These are phyloP conservation scores for Zymoseptoria pseudotritici DNA, from an alignment of 2,329 filamentous ascomycete genomes.

Conservation along the genomic window DNA sequence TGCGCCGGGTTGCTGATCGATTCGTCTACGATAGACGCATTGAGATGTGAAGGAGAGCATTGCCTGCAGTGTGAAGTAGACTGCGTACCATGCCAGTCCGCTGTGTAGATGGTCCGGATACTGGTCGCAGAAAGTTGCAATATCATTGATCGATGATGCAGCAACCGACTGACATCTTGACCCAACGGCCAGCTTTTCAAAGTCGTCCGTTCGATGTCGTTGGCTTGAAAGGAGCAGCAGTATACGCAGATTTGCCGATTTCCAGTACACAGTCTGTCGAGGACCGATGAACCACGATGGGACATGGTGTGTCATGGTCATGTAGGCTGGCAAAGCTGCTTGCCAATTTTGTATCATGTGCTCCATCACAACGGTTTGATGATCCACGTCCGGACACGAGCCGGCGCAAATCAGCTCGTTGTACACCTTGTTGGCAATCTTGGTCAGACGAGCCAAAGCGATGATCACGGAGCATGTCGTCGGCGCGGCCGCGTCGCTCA, in stretches of 20 bases:
- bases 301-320: constrained; percentile 7
- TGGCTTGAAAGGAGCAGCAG: constrained; percentile 13
- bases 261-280: constrained; percentile 16
- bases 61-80: constrained; percentile 17
- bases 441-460: constrained; percentile 13
- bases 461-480: constrained; percentile 15
- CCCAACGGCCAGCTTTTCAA: constrained; percentile 11
- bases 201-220: constrained; percentile 9
- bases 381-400: constrained; percentile 9
- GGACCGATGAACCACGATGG: constrained; percentile 18
- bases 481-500: constrained; percentile 8
- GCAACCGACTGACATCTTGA: constrained; percentile 11
- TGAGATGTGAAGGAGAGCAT: constrained; percentile 8
- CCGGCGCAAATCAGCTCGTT: constrained; percentile 9
- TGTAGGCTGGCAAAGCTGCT: constrained; percentile 13
- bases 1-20: background rate
- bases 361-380: constrained; percentile 14
- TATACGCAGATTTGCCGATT: constrained; percentile 17
- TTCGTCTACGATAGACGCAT: constrained; percentile 4
- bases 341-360: constrained; percentile 16
- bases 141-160: constrained; percentile 7
- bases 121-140: constrained; percentile 11
- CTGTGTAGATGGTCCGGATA: constrained; percentile 8
- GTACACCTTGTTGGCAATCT: constrained; percentile 17
- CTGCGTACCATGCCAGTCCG: constrained; percentile 16